Evolutionary conservation across 345 rosid species (phyloP), one percentile per base, ranked within the genome.

Genomic region (Populus davidiana): DNA sequence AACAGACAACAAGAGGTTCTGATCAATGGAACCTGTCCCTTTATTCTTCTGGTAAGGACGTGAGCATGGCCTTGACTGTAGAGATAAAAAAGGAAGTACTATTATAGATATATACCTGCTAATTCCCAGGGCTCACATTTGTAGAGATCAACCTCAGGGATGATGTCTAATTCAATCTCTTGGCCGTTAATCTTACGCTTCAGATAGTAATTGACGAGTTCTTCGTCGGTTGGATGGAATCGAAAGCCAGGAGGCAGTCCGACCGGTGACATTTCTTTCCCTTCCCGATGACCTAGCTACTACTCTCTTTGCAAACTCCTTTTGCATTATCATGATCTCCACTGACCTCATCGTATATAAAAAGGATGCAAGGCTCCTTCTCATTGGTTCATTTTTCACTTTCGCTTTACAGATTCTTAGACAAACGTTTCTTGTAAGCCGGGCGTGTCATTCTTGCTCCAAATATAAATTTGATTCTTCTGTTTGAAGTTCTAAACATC

Each of bases 101-200:
- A 4, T 14, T 59, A 59, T 13, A 59, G 10, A 25, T 29, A 31
- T 5, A 27, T 27, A 83, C 98, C 98, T 82, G 98, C 85, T 74
- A 92, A 81, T 74, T 94, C 98, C 98, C 98, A 94, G 1, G 98
- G 98, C 88, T 94, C 98, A 65, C 97, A 91, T 90, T 94, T 94
- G 93, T 94, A 94, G 84, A 94, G 96, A 86, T 94, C 98, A 75
- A 94, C 92, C 79, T 94, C 98, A 2, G 98, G 98, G 71, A 94
- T 94, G 63, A 94, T 94, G 84, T 94, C 98, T 62, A 94, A 94
- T 72, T 94, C 97, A 52, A 94, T 94, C 78, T 94, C 93, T 74
- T 87, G 94, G 65, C 97, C 92, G 49, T 85, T 86, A 50, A 94
- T 90, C 80, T 94, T 94, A 74, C 97, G 83, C 86, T 92, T 94